A percentile compares a stretch with the other conserved stretches of the same genome.
These are phyloP conservation scores for Candida verbasci DNA, from an alignment of 805 yeast species.

Conservation along the genomic window DNA sequence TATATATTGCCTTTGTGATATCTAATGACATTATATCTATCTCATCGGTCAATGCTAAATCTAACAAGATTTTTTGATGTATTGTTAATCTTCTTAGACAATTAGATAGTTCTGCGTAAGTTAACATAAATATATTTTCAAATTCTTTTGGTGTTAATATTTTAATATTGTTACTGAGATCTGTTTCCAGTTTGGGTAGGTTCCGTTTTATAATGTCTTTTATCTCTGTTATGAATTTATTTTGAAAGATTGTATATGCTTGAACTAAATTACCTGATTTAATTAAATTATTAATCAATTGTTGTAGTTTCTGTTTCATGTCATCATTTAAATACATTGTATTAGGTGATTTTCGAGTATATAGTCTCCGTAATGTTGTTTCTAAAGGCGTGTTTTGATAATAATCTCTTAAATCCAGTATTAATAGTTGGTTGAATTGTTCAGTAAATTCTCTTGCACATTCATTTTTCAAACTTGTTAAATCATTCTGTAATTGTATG, in stretches of 20 bases:
- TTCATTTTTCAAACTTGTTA: conserved; percentile 53
- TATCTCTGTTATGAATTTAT: conserved; percentile 61
- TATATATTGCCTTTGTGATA: conserved; percentile 59
- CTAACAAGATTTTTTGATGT: conserved; percentile 77
- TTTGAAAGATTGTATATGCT: conserved; percentile 65
- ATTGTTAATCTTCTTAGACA: conserved; percentile 67
- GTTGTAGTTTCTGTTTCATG: conserved; percentile 39
- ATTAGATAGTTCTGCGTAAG: conserved; percentile 63
- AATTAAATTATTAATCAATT: conserved; percentile 51
- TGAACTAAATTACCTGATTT: conserved; percentile 57
- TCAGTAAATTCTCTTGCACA: conserved; percentile 67
- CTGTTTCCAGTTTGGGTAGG: conserved; percentile 46
- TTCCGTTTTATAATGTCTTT: conserved; percentile 64
- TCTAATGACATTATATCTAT: conserved; percentile 57
- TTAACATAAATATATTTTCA: conserved; percentile 59
- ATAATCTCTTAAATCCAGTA: conserved; percentile 60
- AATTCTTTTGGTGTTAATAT: conserved; percentile 72
- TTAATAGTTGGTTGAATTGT: conserved; percentile 50
- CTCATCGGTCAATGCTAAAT: conserved; percentile 47
- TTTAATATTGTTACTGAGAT: conserved; percentile 40
- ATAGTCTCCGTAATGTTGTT: conserved; percentile 51
- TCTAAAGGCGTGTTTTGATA: conserved; percentile 43
- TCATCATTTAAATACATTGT: conserved; percentile 1
- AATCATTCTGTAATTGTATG: conserved; percentile 43
- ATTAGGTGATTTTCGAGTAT: conserved; percentile 17